These are phyloP conservation scores for Leucocoprinus sp. DNA, from an alignment of 768 basidiomycete genomes.

Conservation along the genomic window DNA sequence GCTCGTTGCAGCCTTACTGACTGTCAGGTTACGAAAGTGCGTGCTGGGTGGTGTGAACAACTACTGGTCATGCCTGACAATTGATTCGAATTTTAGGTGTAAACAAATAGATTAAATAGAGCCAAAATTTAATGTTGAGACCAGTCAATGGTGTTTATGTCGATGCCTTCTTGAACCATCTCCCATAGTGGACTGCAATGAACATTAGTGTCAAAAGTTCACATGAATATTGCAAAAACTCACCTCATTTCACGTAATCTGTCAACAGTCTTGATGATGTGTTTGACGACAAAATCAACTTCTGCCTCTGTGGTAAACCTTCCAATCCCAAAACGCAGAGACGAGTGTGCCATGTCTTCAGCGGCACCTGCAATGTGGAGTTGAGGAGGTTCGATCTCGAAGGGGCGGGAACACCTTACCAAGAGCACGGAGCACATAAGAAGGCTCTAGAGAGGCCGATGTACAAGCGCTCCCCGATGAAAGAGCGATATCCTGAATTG, in stretches of 20 bases:
- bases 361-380: conserved; percentile 62
- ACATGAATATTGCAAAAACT: conserved; percentile 15
- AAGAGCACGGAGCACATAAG: conserved; percentile 93
- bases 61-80: no score
- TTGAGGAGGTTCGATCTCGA: not conserved
- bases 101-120: no score
- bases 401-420: conserved; percentile 34
- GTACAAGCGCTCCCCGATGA: conserved; percentile 99
- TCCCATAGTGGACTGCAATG: conserved; percentile 85
- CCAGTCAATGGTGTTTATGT: conserved; percentile 93
- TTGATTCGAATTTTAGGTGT: no score
- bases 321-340: conserved; percentile 94
- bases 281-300: conserved; percentile 86
- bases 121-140: conserved; percentile 68
- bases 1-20: not conserved
- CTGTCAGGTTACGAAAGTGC: no score
- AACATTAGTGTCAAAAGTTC: conserved; percentile 12
- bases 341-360: conserved; percentile 99
- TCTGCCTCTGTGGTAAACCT: conserved; percentile 97
- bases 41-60: no score
- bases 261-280: conserved; percentile 82
- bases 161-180: conserved; percentile 99
- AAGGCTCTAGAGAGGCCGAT: conserved; percentile 95
- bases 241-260: conserved; percentile 91
- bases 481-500: conserved; percentile 78